phyloP scores from a whole-genome alignment of 2,329 filamentous ascomycete genomes.

The Acarospora socialis region DNA sequence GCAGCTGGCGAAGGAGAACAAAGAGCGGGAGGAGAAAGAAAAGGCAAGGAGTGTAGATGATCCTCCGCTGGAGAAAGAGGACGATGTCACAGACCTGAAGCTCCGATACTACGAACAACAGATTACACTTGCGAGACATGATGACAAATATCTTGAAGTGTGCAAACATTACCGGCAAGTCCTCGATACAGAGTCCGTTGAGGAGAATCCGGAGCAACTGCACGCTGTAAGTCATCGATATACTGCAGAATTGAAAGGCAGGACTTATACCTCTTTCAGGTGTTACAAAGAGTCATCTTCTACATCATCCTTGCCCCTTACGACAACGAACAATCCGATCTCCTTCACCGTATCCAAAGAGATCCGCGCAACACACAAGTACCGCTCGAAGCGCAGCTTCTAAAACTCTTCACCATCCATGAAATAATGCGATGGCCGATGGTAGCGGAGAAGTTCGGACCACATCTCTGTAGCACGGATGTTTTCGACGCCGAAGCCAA shows the following conservation, averaged over 20 bases:
- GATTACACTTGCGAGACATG: conserved; percentile 88
- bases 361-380: conserved; percentile 71
- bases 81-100: conserved; percentile 94
- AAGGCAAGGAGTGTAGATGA: conserved; percentile 65
- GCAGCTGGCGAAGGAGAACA: conserved; percentile 79
- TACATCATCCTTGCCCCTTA: conserved; percentile 93
- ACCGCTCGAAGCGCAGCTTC: conserved; percentile 64
- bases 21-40: conserved; percentile 73
- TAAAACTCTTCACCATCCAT: conserved; percentile 87
- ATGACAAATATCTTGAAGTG: conserved; percentile 90
- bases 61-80: conserved; percentile 58
- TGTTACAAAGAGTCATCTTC: conserved; percentile 90
- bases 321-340: conserved; percentile 96
- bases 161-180: conserved; percentile 99
- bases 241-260: neutral
- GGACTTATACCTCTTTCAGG: conserved; percentile 36
- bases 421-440: conserved; percentile 98
- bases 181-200: conserved; percentile 86
- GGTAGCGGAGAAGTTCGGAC: conserved; percentile 75
- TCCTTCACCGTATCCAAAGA: conserved; percentile 81
- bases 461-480: conserved; percentile 75
- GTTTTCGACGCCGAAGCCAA: conserved; percentile 59
- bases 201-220: conserved; percentile 75
- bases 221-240: conserved; percentile 51
- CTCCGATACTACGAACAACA: conserved; percentile 95